Evolutionary conservation across 75 land plant genomes (phyloP).

Genomic region (Azolla pinnata): DNA sequence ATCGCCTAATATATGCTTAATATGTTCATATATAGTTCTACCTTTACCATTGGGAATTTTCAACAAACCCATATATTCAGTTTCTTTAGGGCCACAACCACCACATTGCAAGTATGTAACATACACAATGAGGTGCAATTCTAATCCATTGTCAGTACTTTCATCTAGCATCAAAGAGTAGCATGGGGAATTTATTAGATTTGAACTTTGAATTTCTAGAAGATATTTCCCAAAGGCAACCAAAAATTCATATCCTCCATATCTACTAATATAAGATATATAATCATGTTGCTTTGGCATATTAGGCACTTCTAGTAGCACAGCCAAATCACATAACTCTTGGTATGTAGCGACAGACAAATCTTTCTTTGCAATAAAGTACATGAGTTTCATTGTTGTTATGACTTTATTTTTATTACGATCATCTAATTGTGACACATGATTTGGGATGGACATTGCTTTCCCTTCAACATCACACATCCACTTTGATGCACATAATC

Average conservation of each 20-base stretch:
- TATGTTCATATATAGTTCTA: background rate
- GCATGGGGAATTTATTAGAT: background rate
- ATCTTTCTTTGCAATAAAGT: background rate
- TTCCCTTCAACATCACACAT: too few relatives aligned
- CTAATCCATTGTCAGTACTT: background rate
- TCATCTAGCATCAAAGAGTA: background rate
- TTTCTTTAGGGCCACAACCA: background rate
- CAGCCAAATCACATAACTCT: background rate
- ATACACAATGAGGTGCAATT: background rate
- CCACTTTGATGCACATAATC: too few relatives aligned
- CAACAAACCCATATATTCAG: background rate
- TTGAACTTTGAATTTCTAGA: background rate
- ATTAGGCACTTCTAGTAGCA: background rate
- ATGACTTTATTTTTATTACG: too few relatives aligned
- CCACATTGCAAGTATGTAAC: background rate
- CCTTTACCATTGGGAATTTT: background rate
- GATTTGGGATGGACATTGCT: too few relatives aligned
- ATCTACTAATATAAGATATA: background rate
- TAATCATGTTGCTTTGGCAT: background rate
- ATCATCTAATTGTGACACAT: too few relatives aligned
- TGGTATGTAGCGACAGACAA: background rate
- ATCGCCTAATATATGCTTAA: too few relatives aligned
- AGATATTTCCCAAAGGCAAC: too few relatives aligned
- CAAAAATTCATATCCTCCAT: background rate
- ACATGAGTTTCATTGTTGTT: slow-evolving; percentile 1